Base-by-base conservation (phyloP, 129 eudicot genomes). In the Chrysanthemum lavandulifolium region DNA sequence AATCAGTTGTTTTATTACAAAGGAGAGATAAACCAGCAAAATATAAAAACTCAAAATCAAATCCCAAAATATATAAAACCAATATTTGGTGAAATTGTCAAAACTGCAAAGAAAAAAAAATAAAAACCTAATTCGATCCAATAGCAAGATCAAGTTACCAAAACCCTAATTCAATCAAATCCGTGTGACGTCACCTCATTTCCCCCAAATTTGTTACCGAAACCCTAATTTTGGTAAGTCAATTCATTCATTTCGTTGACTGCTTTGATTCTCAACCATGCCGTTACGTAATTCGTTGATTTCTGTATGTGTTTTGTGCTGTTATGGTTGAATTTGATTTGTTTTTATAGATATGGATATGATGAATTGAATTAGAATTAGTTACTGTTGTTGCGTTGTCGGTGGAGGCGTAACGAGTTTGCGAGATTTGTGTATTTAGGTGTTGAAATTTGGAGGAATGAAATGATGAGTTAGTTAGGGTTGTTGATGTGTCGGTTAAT, bases 191-290 rank as follows among this genome's bases (percentile, higher is more conserved):
- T 64, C 63, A 72, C 62, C 50, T n/a, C 58, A 56, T 45, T 65
- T 72, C 6, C 77, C 73, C 78, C 78, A 36, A 78, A 55, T 78
- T 64, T 1, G 7, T 0, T 0, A 36, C 6, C 2, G 16, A 61
- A 78, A 72, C 82, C 82, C 82, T 72, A 78, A 72, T 67, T 43
- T 51, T 65, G 78, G 82, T 78, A 78, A 78, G 82, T 78, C 82
- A 65, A 72, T 78, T 53, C 47, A 13, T 78, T 65, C 31, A 64
- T 45, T 69, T 55, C 54, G 2, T 27, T 61, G 10, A 56, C 25
- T 71, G 9, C 65, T 65, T 65, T 29, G 48, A 27, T 72, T 21
- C 2, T 6, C 1, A 40, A 40, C 45, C 10, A 40, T 49, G 72
- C 36, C 48, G 72, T 27, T 5, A 0, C 15, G 55, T 55, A 33